Base-by-base conservation (phyloP, 2,329 filamentous ascomycete genomes). In the Aspergillus piperis region DNA sequence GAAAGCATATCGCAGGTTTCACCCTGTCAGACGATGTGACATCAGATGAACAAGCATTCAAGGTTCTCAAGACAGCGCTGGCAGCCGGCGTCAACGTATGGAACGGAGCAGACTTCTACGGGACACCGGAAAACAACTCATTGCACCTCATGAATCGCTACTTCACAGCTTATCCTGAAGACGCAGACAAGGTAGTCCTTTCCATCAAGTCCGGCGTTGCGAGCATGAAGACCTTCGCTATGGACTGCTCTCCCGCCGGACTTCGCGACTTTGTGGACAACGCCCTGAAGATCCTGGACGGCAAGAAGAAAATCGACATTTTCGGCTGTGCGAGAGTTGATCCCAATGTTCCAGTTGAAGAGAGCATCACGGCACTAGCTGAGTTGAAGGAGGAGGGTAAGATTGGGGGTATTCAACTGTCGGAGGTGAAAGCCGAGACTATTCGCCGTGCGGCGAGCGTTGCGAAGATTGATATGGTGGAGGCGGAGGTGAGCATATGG, bases 261-360 rank as follows among this genome's bases (percentile, higher is more conserved):
- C 73, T 87, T 15, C 81, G 84, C 13, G 75, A 75, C 30, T 85
- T 81, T 2, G 74, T 89, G 30, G 83, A 88, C 61, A 81, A 83
- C 56, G 81, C 82, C 62, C 70, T 87, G 11, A 69, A 66, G 7
- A 56, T 79, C 10, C 71, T 84, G 4, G 76, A 78, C 21, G 82
- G 82, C 5, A 77, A 74, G 55, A 84, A 85, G 71, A 82, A 81
- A 67, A 74, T 88, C 41, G 86, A 88, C 68, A 71, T 86, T 8
- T 88, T 87, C 63, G 81, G 83, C 64, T 80, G 77, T 57, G 81
- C 81, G 2, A 78, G 86, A 21, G 76, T 84, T 39, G 86, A 88
- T 66, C 73, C 72, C 50, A 78, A 78, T 2, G 73, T 75, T 0
- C 78, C 81, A 1, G 75, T 84, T 41, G 79, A 83, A 63, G 75